Conservation (phyloP, 371 early-diverging fungal genomes). For the Mucor sp. region DNA sequence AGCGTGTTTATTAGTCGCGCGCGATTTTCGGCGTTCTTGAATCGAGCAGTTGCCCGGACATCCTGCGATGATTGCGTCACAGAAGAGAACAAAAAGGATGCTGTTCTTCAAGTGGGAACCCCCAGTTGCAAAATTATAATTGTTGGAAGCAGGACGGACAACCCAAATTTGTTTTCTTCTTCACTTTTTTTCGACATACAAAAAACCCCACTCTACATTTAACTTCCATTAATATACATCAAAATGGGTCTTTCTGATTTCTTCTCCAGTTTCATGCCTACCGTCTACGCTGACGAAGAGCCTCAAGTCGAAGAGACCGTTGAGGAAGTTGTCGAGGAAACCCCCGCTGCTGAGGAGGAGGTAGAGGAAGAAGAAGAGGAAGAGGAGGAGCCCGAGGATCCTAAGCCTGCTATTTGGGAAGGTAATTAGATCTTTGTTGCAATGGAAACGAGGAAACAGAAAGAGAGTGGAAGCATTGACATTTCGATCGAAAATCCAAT, state of each 20-base stretch:
- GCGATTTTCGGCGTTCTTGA: conserved; percentile 1
- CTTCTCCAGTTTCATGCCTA: conserved; percentile 53
- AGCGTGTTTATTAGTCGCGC: background rate
- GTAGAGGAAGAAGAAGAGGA: conserved; percentile 40
- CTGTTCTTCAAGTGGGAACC: conserved; percentile 1
- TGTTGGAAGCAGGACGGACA: background rate
- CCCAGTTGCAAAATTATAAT: conserved; percentile 3
- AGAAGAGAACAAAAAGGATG: background rate
- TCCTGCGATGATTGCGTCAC: conserved; percentile 3
- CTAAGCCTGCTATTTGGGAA: conserved; percentile 51
- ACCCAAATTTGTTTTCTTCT: conserved; percentile 12
- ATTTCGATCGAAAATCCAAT: background rate
- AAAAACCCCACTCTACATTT: conserved; percentile 22
- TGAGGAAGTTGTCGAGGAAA: conserved; percentile 19
- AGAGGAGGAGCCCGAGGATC: conserved; percentile 50
- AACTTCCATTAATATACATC: conserved; percentile 9
- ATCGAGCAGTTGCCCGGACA: background rate
- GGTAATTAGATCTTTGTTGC: conserved; percentile 23
- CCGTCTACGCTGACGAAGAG: conserved; percentile 49
- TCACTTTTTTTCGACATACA: background rate
- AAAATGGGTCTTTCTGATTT: conserved; percentile 55
- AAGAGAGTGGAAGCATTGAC: background rate
- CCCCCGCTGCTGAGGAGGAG: conserved; percentile 24
- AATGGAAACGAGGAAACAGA: background rate
- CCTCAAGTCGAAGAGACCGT: conserved; percentile 27